A percentile compares a stretch with the other conserved stretches of the same genome.
phyloP scores from a whole-genome alignment of 2,329 filamentous ascomycete species.

The Epichloe glyceriae region DNA sequence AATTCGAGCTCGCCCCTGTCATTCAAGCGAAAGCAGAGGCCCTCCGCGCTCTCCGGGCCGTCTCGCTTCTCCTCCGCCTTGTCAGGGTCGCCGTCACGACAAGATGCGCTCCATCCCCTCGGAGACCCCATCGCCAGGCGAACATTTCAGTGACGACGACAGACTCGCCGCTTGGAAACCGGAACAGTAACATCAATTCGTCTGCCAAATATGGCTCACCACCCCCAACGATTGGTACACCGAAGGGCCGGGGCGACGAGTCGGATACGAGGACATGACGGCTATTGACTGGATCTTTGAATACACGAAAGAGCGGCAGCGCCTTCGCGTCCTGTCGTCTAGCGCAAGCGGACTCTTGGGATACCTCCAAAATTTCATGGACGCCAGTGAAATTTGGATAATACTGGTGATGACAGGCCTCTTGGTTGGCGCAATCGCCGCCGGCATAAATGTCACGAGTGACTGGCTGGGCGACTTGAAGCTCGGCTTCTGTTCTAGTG shows the following conservation, averaged over 20 bases:
- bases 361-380: conserved; percentile 58
- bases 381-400: conserved; percentile 85
- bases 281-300: conserved; percentile 99
- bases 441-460: conserved; percentile 76
- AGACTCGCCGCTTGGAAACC: conserved; percentile 6
- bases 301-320: conserved; percentile 88
- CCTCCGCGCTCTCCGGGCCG: conserved; percentile 31
- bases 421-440: conserved; percentile 71
- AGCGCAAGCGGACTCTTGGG: conserved; percentile 59
- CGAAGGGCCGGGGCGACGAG: conserved; percentile 76
- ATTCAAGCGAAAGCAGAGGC: conserved; percentile 58
- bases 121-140: not conserved
- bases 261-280: conserved; percentile 91
- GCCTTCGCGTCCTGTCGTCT: conserved; percentile 63
- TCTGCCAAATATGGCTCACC: conserved; percentile 31
- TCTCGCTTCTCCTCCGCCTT: conserved; percentile 36
- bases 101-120: not conserved
- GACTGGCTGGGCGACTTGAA: conserved; percentile 94
- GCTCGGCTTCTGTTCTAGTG: conserved; percentile 70
- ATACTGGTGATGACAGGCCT: conserved; percentile 77
- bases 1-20: conserved; percentile 42
- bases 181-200: conserved; percentile 8
- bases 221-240: conserved; percentile 67
- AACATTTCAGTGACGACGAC: conserved; percentile 7
- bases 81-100: conserved; percentile 17